Conservation (phyloP, 2,329 filamentous ascomycete species). For the Chaetomium globosum region DNA sequence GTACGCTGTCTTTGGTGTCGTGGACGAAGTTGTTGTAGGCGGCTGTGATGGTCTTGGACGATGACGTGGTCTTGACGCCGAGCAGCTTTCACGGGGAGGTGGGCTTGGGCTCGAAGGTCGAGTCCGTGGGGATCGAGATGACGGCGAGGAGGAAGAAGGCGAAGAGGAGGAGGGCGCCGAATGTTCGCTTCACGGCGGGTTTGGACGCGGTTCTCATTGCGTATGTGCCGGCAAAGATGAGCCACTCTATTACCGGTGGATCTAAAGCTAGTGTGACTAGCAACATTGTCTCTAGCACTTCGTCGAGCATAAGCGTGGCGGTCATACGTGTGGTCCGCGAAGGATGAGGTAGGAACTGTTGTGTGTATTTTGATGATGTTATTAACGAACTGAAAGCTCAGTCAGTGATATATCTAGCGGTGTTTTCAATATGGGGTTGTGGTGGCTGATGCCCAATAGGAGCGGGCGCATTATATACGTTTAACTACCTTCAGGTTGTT, state of each 20-base stretch:
- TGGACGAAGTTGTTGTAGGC: background rate
- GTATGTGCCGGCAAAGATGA: background rate
- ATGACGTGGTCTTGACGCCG: background rate
- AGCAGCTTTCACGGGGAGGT: slow-evolving; percentile 12
- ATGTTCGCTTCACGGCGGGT: background rate
- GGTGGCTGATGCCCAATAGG: too few relatives aligned
- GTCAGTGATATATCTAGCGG: too few relatives aligned
- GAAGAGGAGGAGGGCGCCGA: background rate
- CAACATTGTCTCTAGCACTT: background rate
- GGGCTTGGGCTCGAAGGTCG: background rate
- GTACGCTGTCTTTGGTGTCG: background rate
- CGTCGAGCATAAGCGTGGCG: background rate
- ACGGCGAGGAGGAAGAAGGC: background rate
- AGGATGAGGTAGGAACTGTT: background rate
- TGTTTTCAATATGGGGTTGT: too few relatives aligned
- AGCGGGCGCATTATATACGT: too few relatives aligned
- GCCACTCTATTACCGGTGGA: background rate
- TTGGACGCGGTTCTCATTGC: background rate
- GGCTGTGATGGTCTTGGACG: background rate
- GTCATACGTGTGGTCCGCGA: background rate
- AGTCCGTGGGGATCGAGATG: background rate
- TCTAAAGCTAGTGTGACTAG: background rate
- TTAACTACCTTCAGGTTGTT: too few relatives aligned
- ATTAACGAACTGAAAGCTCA: background rate
- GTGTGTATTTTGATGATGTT: background rate